These are phyloP conservation scores for Rachicladosporium sp. DNA, from an alignment of 2,329 filamentous ascomycete genomes.

Conservation along the genomic window DNA sequence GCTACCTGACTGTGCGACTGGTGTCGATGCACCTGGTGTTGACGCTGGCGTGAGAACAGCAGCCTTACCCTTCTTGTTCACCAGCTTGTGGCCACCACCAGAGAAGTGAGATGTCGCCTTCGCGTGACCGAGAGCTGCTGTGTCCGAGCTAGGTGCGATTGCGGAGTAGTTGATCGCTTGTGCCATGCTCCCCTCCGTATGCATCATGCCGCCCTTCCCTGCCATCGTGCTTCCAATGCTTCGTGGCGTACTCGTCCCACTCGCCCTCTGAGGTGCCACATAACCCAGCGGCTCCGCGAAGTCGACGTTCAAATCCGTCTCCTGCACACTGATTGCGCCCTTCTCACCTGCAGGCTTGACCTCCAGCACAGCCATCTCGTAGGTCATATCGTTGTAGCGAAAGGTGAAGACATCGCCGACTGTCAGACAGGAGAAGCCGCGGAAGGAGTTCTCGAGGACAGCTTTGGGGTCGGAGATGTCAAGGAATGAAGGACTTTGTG, in stretches of 20 bases:
- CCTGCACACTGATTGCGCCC: constrained; percentile 79
- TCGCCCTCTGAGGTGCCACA: constrained; percentile 66
- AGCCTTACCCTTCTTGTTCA: constrained; percentile 66
- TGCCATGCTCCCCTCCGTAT: constrained; percentile 86
- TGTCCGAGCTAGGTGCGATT: constrained; percentile 66
- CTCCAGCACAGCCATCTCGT: constrained; percentile 85
- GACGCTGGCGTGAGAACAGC: constrained; percentile 36
- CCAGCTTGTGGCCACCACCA: constrained; percentile 69
- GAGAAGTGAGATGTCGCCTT: constrained; percentile 66
- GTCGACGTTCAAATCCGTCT: constrained; percentile 93
- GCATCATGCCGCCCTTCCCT: constrained; percentile 57
- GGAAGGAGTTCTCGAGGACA: constrained; percentile 90
- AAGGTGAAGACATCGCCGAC: constrained; percentile 94
- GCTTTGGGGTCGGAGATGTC: constrained; percentile 96
- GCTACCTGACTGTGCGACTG: constrained; percentile 32
- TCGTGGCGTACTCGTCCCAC: constrained; percentile 76
- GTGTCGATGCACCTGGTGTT: constrained; percentile 32
- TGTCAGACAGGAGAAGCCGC: constrained; percentile 87
- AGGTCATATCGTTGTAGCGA: constrained; percentile 87
- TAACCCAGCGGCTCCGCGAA: constrained; percentile 92
- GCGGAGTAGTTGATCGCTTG: constrained; percentile 93
- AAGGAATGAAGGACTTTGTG: constrained; percentile 84
- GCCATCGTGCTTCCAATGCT: constrained; percentile 44
- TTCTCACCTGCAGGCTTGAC: constrained; percentile 79
- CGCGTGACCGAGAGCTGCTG: constrained; percentile 49